Base-by-base conservation (phyloP, 176 grass and related monocot species). In the Cenchrus purpureus region DNA sequence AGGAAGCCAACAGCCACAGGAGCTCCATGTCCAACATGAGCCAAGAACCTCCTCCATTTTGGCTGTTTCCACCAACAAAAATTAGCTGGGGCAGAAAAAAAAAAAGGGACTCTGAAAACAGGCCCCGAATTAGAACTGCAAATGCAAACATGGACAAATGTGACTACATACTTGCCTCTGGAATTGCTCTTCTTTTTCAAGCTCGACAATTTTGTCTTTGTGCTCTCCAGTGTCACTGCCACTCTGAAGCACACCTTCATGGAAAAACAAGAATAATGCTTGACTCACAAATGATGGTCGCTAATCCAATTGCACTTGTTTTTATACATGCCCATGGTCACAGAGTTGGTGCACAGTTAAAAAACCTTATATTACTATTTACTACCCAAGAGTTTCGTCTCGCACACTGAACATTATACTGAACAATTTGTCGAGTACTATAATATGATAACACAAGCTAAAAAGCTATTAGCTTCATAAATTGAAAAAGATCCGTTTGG, bases 11-110 rank as follows among this genome's bases (percentile, higher is more conserved):
- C 32, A 61, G 89, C 90, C 22, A 94, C 89, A 49, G 91, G 89
- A 82, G 90, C 85, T 49, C 89, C 92, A 65, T 89, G 89, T 28
- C 92, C 89, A 85, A 94, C 89, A 89, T 94, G 92, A 19, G 89
- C 60, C 20, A 91, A 40, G 66, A 94, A 89, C 46, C 8, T 87
- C 85, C 82, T 89, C 92, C 92, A 94, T 84, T 51, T 86, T 46
- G 87, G 81, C 59, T 85, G 77, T 50, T 63, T 74, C 3, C 10
- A 69, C 7, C 19, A 44, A 25, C 0, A 60, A 74, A 32, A 74
- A 54, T 61, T 70, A 76, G 51, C 43, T 60, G 17, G 40, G 5
- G 45, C 45, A 46, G 42, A 3, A 45, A 1, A 32, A 45, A 1
- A 32, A 64, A 55, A 56, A 19, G 12, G 12, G 31, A 52, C 12